A percentile compares a stretch with the other conserved stretches of the same genome.
phyloP scores from a whole-genome alignment of 441 rosid genomes.

The Gossypium davidsonii region DNA sequence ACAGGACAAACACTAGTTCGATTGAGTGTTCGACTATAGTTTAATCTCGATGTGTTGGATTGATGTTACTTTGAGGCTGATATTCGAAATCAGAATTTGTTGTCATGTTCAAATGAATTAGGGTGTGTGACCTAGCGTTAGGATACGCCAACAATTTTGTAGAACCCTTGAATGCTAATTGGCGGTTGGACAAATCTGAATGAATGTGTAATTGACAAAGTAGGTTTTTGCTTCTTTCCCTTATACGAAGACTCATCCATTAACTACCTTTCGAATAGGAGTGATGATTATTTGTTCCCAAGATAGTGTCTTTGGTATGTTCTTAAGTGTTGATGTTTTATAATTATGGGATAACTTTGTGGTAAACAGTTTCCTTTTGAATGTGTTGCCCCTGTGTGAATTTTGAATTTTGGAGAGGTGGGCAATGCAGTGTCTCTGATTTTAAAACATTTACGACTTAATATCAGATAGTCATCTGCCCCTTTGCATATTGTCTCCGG shows the following conservation, averaged over 20 bases:
- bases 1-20: background rate
- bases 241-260: background rate
- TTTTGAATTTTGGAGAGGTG: conserved; percentile 31
- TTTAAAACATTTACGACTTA: conserved; percentile 13
- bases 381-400: background rate
- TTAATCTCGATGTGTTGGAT: background rate
- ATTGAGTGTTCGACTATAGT: background rate
- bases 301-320: background rate
- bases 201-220: background rate
- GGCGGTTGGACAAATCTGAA: background rate
- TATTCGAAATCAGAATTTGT: too few species aligned
- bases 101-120: background rate
- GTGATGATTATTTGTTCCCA: background rate
- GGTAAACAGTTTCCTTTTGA: background rate
- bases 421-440: conserved; percentile 34
- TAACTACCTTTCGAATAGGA: background rate
- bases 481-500: conserved; percentile 31
- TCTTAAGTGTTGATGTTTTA: too few species aligned
- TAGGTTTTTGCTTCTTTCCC: background rate
- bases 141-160: background rate
- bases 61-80: background rate
- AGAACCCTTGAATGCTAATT: background rate
- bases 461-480: conserved; percentile 30
- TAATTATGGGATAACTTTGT: background rate
- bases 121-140: background rate